Base-by-base conservation (phyloP, 768 basidiomycete genomes). In the Chiua virens region DNA sequence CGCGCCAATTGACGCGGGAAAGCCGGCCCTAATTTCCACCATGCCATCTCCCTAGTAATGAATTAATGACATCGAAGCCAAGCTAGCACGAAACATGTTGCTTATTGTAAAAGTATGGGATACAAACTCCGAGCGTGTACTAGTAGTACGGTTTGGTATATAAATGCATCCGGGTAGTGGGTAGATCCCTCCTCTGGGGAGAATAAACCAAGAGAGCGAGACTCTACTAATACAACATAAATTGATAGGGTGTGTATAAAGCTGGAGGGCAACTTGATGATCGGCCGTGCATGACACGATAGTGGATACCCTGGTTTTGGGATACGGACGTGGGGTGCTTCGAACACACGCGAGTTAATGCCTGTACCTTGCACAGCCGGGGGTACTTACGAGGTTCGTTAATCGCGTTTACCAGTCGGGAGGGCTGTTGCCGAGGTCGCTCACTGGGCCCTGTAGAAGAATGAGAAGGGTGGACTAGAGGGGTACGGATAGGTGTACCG, bases 11-110 rank as follows among this genome's bases (percentile, higher is more conserved):
- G 56, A 63, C 67, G 62, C 69, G 67, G 48, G n/a, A 25, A 56
- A 49, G 56, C 71, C 65, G 55, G 71, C 73, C 73, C 69, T 74
- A 63, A 72, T 15, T 15, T 14, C 13, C 4, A 14, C 50, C 11
- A 0, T 4, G 5, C 5, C 47, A 42, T 27, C 25, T n/a, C n/a
- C n/a, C n/a, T n/a, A n/a, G n/a, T n/a, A n/a, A n/a, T n/a, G n/a
- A n/a, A n/a, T n/a, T n/a, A n/a, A n/a, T n/a, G n/a, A n/a, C n/a
- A n/a, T n/a, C n/a, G n/a, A n/a, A n/a, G n/a, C n/a, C n/a, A n/a
- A n/a, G 10, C 28, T 8, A 28, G 28, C 10, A 11, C 28, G 28
- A 28, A 30, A 30, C 30, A 30, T 34, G 34, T 50, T 18, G 32
- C 20, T n/a, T 32, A 13, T 7, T 6, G 18, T 11, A 30, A 27